Base-by-base conservation (phyloP, 495 filamentous ascomycete genomes). In the Penicillium robsamsonii region DNA sequence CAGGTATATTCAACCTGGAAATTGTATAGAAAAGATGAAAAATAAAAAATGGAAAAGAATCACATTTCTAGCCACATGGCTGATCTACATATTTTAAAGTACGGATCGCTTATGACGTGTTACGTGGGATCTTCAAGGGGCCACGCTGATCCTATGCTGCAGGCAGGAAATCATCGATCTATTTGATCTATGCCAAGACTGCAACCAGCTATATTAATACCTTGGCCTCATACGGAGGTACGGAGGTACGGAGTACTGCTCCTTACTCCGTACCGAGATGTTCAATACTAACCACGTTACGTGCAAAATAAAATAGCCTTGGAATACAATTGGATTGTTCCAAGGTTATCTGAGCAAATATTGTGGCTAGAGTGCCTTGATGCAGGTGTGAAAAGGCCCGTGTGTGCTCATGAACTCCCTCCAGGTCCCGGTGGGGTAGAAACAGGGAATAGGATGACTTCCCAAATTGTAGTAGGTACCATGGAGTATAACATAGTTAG, bases 151-250 rank as follows among this genome's bases (percentile, higher is more conserved):
- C 50, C 5, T 25, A 29, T 17, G 49, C 37, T 18, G 30, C 29
- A 31, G 30, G 18, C n/a, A 46, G 22, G 2, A 45, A 15, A 51
- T 25, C 33, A 5, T 30, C n/a, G 37, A 51, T 51, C 48, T 11
- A 33, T 50, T 51, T 51, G 49, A 51, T 51, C 48, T 40, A 15
- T 50, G 44, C 49, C 49, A 52, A 42, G 38, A 20, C 35, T 30
- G 25, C 24, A 17, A 25, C 5, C 27, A 17, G 15, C 27, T 31
- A 46, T 46, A n/a, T 5, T 18, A 42, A 42, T 20, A n/a, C 44
- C 27, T 29, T 7, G 25, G 24, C 20, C 6, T n/a, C 2, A 15
- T 17, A 38, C 35, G 15, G 35, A 37, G 35, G 33, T 37, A n/a
- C 25, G 25, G 25, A 27, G 25, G 1, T 22, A 22, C 22, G 25